Conservation (phyloP, 495 filamentous ascomycete species). For the Tuber magnatum region DNA sequence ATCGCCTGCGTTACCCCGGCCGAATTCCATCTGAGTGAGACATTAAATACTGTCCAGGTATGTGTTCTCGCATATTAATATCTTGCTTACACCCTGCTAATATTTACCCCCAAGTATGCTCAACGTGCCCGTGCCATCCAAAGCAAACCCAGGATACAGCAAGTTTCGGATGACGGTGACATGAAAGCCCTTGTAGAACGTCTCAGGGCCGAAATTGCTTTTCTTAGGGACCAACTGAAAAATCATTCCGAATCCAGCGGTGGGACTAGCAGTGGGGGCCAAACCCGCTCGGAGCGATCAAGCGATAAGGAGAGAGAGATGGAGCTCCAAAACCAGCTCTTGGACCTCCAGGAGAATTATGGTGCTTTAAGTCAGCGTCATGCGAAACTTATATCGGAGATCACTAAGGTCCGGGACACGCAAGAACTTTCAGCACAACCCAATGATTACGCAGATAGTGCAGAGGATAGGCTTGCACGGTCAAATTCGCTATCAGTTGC, state of each 20-base stretch:
- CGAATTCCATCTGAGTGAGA: conserved; percentile 96
- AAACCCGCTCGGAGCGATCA: conserved; percentile 54
- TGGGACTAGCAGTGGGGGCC: conserved; percentile 43
- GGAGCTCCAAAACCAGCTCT: conserved; percentile 86
- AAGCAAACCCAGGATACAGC: conserved; percentile 93
- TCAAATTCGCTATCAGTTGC: conserved; percentile 92
- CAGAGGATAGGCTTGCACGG: conserved; percentile 80
- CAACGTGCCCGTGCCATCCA: conserved; percentile 94
- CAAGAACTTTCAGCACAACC: conserved; percentile 49
- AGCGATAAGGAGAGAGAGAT: conserved; percentile 64
- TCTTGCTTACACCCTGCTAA: conserved; percentile 11
- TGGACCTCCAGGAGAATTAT: conserved; percentile 94
- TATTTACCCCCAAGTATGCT: conserved; percentile 59
- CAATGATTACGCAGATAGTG: conserved; percentile 62
- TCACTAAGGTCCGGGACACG: conserved; percentile 73
- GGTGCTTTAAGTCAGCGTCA: conserved; percentile 81
- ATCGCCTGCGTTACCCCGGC: conserved; percentile 96
- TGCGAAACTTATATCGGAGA: conserved; percentile 88
- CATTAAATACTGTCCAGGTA: conserved; percentile 77
- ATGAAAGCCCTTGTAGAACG: conserved; percentile 93
- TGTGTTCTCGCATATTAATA: not conserved
- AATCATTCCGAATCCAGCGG: conserved; percentile 62
- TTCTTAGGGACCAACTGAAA: conserved; percentile 88
- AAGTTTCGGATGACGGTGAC: conserved; percentile 80
- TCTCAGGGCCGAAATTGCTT: conserved; percentile 86